Conservation (phyloP, 257 asterid species). For the Mitragyna speciosa region DNA sequence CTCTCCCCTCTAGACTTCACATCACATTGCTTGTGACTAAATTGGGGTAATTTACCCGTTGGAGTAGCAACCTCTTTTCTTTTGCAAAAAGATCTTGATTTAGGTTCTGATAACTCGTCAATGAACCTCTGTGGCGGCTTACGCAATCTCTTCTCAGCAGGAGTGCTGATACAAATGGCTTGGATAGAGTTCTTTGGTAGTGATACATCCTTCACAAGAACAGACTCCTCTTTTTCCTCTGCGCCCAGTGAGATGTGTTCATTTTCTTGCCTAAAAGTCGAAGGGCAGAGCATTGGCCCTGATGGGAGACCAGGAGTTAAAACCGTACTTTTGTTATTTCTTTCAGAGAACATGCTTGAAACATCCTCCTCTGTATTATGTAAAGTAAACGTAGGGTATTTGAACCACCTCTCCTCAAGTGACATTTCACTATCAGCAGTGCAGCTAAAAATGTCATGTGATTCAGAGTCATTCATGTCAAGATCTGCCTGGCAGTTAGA, state of each 20-base stretch:
- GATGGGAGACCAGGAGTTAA: conserved; percentile 32
- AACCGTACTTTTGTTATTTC: conserved; percentile 35
- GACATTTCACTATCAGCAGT: conserved; percentile 35
- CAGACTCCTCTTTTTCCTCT: conserved; percentile 26
- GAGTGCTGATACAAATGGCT: conserved; percentile 26
- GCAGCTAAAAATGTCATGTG: conserved; percentile 38
- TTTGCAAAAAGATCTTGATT: conserved; percentile 38
- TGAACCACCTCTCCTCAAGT: conserved; percentile 42
- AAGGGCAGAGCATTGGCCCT: conserved; percentile 31
- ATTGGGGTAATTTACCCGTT: conserved; percentile 39
- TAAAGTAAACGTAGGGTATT: conserved; percentile 44
- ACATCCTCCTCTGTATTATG: conserved; percentile 54
- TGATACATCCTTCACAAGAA: conserved; percentile 28
- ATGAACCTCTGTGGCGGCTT: conserved; percentile 92
- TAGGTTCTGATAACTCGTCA: conserved; percentile 66
- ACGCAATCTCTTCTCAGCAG: conserved; percentile 70
- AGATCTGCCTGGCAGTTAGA: conserved; percentile 41
- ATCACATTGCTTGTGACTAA: conserved; percentile 50
- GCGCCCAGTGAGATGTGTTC: conserved; percentile 25
- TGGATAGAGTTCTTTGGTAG: conserved; percentile 20
- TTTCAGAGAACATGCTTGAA: conserved; percentile 51
- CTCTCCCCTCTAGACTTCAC: conserved; percentile 38
- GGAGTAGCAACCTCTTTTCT: conserved; percentile 46
- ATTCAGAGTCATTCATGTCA: conserved; percentile 33
- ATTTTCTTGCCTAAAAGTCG: conserved; percentile 37